Evolutionary conservation across 2,329 filamentous ascomycete species (phyloP), one percentile per base, ranked within the genome.

Genomic region (Apiospora kogelbergensis): DNA sequence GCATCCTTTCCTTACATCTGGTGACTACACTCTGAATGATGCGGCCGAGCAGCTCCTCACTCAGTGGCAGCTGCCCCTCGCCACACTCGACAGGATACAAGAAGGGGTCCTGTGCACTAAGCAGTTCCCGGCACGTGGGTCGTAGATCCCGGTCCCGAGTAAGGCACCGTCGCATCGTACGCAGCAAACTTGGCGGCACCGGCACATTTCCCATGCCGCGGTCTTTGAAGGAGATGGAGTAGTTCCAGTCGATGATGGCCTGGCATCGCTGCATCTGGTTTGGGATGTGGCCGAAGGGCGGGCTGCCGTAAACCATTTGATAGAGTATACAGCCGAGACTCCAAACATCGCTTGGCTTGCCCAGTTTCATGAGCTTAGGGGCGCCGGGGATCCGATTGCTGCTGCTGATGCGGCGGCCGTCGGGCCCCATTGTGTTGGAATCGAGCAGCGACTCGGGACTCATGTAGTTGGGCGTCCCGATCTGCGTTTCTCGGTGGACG

Each of bases 401-500:
- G 74, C 74, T 75, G 78, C 71, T 74, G 72, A 76, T 73, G 65
- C 81, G 78, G 40, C 81, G 77, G 40, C 82, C 78, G 45, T 80
- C 80, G 57, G 83, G 76, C 63, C 81, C 80, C 3, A 79, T 80
- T 1, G 80, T 79, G 73, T 97, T 97, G 33, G 90, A 92, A 80
- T 98, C 96, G 78, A 97, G 90, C 65, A 99, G 87, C 2, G 93
- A 94, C 81, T 99, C 96, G 0, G 96, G 96, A 1, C 94, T 97
- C 96, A 99, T 99, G 84, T 98, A 99, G 80, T 97, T 99, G 3
- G 96, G 95, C 0, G 96, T 99, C 68, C 97, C 96, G 71, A 98
- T 91, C 81, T 98, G 94, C 13, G 91, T 93, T 78, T 99, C 96
- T 69, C 96, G 93, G 81, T 99, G 96, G 13, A 99, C 95, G 74